Evolutionary conservation across 2,329 filamentous ascomycete species (phyloP).

Genomic region (Penicillium sp.): DNA sequence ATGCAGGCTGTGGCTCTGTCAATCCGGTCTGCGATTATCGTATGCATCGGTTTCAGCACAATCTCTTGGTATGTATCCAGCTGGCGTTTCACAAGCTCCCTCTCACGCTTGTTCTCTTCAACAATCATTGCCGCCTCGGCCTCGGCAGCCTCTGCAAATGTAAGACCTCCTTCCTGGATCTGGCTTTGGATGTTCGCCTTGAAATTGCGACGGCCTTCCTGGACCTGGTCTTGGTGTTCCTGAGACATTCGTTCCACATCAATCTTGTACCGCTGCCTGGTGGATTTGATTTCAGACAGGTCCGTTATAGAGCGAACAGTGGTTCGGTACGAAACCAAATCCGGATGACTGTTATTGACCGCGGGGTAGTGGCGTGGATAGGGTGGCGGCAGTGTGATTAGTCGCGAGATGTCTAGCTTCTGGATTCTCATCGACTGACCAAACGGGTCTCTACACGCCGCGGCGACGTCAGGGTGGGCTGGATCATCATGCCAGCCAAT

Average conservation of each 20-base stretch:
- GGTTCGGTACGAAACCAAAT: slow-evolving; percentile 72
- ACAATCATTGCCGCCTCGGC: slow-evolving; percentile 72
- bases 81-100: slow-evolving; percentile 71
- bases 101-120: slow-evolving; percentile 67
- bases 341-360: slow-evolving; percentile 92
- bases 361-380: slow-evolving; percentile 94
- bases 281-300: slow-evolving; percentile 66
- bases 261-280: slow-evolving; percentile 53
- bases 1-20: slow-evolving; percentile 72
- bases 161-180: slow-evolving; percentile 72
- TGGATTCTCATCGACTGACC: slow-evolving; percentile 40
- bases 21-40: slow-evolving; percentile 73
- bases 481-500: slow-evolving; percentile 56
- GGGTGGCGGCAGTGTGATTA: slow-evolving; percentile 88
- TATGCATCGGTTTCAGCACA: slow-evolving; percentile 81
- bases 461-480: slow-evolving; percentile 24
- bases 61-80: slow-evolving; percentile 81
- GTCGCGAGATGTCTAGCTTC: slow-evolving; percentile 79
- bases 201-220: slow-evolving; percentile 63
- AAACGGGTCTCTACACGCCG: slow-evolving; percentile 16
- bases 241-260: slow-evolving; percentile 56
- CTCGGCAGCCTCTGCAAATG: slow-evolving; percentile 76
- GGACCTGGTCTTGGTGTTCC: slow-evolving; percentile 51
- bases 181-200: slow-evolving; percentile 73
- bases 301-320: slow-evolving; percentile 72